Evolutionary conservation across 2,329 filamentous ascomycete genomes (phyloP).

Genomic region (Dactylellina leptospora): DNA sequence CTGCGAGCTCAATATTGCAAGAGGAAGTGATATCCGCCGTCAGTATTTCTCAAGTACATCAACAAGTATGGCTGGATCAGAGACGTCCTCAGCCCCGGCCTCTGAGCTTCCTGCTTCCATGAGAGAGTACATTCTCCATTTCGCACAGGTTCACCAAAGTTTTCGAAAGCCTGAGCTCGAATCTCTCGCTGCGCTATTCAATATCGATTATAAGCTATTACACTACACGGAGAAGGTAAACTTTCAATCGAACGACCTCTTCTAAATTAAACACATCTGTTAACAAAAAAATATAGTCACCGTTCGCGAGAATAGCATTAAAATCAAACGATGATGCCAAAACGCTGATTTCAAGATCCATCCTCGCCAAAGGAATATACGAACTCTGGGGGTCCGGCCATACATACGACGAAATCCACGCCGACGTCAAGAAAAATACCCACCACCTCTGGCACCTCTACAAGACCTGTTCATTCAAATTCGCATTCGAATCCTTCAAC

Average conservation of each 20-base stretch:
- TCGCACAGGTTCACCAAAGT: constrained; percentile 88
- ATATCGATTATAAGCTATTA: constrained; percentile 75
- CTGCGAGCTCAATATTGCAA: not conserved
- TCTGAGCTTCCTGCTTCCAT: constrained; percentile 25
- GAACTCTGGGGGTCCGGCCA: constrained; percentile 84
- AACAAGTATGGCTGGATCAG: not conserved
- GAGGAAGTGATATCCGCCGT: not conserved
- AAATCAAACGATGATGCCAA: constrained; percentile 72
- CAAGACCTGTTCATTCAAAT: constrained; percentile 76
- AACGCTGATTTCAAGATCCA: constrained; percentile 75
- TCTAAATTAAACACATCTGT: constrained; percentile 16
- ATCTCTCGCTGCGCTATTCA: constrained; percentile 76
- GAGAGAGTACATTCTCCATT: constrained; percentile 83
- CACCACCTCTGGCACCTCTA: constrained; percentile 73
- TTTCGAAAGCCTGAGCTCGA: constrained; percentile 87
- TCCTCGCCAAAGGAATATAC: constrained; percentile 83
- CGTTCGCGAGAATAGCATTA: constrained; percentile 81
- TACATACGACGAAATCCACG: constrained; percentile 74
- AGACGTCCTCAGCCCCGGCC: constrained; percentile 19
- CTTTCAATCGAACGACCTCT: not conserved
- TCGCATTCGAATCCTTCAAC: constrained; percentile 83
- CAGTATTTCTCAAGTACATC: constrained; percentile 1
- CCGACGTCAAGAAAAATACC: constrained; percentile 69
- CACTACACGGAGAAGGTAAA: constrained; percentile 76
- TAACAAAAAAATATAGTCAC: constrained; percentile 71